Percentiles rank a stretch among this genome's conserved stretches.
phyloP scores from a whole-genome alignment of 805 yeast species.

The Nakazawaea pomicola region DNA sequence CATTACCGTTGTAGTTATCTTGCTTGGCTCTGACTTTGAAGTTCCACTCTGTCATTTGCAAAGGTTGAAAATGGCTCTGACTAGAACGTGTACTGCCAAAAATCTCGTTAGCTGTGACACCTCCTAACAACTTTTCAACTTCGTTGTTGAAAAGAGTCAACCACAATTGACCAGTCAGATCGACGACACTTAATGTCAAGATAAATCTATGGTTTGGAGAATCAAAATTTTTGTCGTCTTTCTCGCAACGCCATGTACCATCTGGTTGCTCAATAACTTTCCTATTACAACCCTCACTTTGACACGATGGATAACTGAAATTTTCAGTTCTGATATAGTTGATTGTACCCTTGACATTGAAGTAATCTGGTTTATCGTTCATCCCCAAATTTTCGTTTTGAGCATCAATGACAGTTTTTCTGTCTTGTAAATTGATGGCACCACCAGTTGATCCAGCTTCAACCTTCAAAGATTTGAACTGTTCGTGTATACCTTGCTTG shows the following conservation, averaged over 20 bases:
- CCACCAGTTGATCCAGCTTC: constrained; percentile 37
- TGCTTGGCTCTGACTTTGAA: constrained; percentile 79
- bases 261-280: constrained; percentile 73
- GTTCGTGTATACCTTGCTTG: constrained; percentile 60
- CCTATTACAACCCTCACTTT: constrained; percentile 69
- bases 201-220: constrained; percentile 79
- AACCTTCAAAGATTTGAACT: constrained; percentile 55
- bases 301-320: constrained; percentile 88
- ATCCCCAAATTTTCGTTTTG: constrained; percentile 65
- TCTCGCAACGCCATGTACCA: constrained; percentile 90
- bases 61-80: constrained; percentile 40
- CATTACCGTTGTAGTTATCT: constrained; percentile 77
- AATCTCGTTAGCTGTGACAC: constrained; percentile 59
- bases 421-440: constrained; percentile 30
- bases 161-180: constrained; percentile 82
- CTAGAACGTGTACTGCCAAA: constrained; percentile 31
- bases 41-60: constrained; percentile 61
- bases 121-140: constrained; percentile 63
- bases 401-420: constrained; percentile 65
- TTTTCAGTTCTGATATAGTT: constrained; percentile 67
- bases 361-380: constrained; percentile 76
- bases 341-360: constrained; percentile 69
- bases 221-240: constrained; percentile 67
- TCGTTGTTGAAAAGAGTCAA: constrained; percentile 82
- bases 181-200: constrained; percentile 70